Conservation (phyloP, 192 early-diverging fungal genomes). For the Coemansia sp. region DNA sequence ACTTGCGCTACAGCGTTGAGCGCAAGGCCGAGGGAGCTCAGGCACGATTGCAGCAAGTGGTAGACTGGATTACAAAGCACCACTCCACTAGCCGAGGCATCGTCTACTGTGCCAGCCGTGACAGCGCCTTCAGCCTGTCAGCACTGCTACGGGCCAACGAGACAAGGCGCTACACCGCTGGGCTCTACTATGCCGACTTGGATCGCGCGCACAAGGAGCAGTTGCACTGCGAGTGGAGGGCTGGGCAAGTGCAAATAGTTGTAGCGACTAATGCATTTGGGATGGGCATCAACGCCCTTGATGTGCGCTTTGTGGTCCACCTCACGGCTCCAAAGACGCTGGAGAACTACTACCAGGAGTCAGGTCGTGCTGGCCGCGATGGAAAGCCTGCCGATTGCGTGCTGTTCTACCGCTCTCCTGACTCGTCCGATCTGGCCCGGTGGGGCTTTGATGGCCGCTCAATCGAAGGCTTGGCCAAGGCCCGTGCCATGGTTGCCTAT, state of each 20-base stretch:
- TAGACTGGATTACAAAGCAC: constrained; percentile 57
- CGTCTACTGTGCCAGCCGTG: constrained; percentile 66
- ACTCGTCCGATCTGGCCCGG: constrained; percentile 61
- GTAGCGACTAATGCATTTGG: constrained; percentile 57
- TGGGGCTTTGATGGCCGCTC: constrained; percentile 59
- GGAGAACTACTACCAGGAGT: constrained; percentile 72
- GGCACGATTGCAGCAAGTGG: constrained; percentile 53
- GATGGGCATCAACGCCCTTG: constrained; percentile 55
- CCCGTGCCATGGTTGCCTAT: constrained; percentile 62
- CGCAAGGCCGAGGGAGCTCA: constrained; percentile 42
- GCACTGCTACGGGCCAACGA: constrained; percentile 52
- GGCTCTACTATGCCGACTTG: constrained; percentile 67
- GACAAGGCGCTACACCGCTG: constrained; percentile 50
- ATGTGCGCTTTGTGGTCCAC: constrained; percentile 57
- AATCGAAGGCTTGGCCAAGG: constrained; percentile 58
- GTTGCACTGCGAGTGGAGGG: constrained; percentile 49
- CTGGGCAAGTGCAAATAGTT: constrained; percentile 39
- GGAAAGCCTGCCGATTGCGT: constrained; percentile 67
- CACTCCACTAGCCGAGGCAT: constrained; percentile 60
- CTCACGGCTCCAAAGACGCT: constrained; percentile 50
- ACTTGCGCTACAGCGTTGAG: constrained; percentile 63
- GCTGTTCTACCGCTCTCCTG: constrained; percentile 63
- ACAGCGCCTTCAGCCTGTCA: constrained; percentile 60
- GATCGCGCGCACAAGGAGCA: constrained; percentile 42
- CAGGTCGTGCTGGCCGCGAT: constrained; percentile 72